phyloP scores from a whole-genome alignment of 768 basidiomycete genomes.

The Daedaleopsis sinensis region DNA sequence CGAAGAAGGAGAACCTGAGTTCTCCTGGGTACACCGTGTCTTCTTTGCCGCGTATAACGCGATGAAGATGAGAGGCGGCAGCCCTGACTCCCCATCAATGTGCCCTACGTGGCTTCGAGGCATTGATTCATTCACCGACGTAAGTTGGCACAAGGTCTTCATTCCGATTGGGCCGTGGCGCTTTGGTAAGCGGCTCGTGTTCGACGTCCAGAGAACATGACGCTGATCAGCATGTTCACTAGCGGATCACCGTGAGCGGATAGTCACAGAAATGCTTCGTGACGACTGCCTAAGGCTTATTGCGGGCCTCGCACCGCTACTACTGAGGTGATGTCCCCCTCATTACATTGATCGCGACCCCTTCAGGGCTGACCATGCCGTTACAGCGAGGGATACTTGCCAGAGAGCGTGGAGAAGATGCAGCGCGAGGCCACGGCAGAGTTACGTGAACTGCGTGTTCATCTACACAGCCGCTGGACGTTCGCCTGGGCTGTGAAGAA shows the following conservation, averaged over 20 bases:
- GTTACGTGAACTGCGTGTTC: conserved; percentile 29
- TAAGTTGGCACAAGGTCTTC: conserved; percentile 35
- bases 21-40: conserved; percentile 32
- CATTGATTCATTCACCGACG: conserved; percentile 30
- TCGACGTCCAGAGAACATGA: neutral
- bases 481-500: conserved; percentile 39
- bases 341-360: neutral
- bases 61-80: conserved; percentile 34
- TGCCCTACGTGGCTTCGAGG: conserved; percentile 32
- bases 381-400: conserved; percentile 33
- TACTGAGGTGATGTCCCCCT: conserved; percentile 25
- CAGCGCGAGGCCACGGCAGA: conserved; percentile 31
- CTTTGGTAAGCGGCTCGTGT: conserved; percentile 23
- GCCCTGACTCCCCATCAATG: conserved; percentile 30
- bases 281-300: conserved; percentile 32
- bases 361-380: neutral
- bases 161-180: conserved; percentile 37
- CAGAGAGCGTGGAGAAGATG: conserved; percentile 33
- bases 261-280: conserved; percentile 34
- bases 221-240: neutral
- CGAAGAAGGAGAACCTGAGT: conserved; percentile 25
- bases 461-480: conserved; percentile 33
- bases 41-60: conserved; percentile 37
- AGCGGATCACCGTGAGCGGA: conserved; percentile 29
- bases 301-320: conserved; percentile 30